Base-by-base conservation (phyloP, 73 alveolate species). In the Durusdinium trenchii region DNA sequence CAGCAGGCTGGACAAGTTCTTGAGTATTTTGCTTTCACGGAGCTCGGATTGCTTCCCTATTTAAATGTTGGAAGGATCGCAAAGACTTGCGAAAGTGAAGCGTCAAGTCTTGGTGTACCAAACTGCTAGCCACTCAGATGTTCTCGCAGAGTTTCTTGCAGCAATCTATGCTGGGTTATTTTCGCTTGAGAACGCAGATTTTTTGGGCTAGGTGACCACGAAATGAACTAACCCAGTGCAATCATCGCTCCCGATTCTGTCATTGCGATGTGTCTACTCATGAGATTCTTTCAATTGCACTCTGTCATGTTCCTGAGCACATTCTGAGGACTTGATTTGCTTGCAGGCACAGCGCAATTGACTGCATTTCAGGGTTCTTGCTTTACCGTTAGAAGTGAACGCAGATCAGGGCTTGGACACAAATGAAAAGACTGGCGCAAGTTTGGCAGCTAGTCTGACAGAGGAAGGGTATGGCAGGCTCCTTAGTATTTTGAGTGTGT, bases 81-180 rank as follows among this genome's bases (percentile, higher is more conserved):
- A 91, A 78, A 87, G 98, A 6, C 46, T 62, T 60, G 87, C 98
- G 7, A 91, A 91, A 23, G 98, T 91, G 90, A 91, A 91, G 98
- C 84, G 98, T 9, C 98, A 91, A 71, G 46, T 91, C 46, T 36
- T 91, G 87, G 98, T 91, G 71, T 91, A 91, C 67, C 98, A 81
- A 52, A 91, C 98, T 40, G 96, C 51, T 23, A 28, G 28, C 30
- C 45, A 38, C 95, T 57, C 79, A 86, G 95, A 5, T 38, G 48
- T 28, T 43, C 64, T 26, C 38, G 64, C 67, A 40, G 45, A 20
- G 1, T 47, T 32, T 46, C 1, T 36, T 18, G 12, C 91, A 79
- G 52, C 20, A 36, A 0, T 10, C 61, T 32, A 35, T 40, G 40
- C 7, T 26, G 20, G 86, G 54, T 10, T 30, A 42, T 42, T 67